Evolutionary conservation across 305 asterid genomes (phyloP).

Genomic region (Vinca major): DNA sequence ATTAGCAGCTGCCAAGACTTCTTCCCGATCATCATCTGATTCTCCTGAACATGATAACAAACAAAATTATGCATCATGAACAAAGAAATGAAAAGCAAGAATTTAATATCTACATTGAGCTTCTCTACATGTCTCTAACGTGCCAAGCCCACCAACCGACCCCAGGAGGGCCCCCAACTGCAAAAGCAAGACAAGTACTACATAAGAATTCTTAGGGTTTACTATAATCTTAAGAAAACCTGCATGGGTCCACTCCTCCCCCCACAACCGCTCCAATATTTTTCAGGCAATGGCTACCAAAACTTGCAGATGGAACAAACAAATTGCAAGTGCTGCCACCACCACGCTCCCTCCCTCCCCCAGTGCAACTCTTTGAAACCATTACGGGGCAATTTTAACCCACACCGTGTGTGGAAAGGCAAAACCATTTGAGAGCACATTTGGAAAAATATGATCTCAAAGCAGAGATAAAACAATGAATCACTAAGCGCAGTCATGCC

Average conservation of each 20-base stretch:
- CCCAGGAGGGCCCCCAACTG: background rate
- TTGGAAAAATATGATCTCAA: background rate
- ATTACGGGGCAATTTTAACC: background rate
- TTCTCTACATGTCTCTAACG: background rate
- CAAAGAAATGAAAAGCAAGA: background rate
- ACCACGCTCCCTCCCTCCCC: background rate
- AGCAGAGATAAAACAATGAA: background rate
- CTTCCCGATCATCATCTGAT: conserved; percentile 86
- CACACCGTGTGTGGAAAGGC: background rate
- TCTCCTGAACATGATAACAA: conserved; percentile 49
- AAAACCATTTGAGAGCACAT: background rate
- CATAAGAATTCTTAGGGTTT: background rate
- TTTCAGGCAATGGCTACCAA: background rate
- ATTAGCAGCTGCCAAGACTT: conserved; percentile 67
- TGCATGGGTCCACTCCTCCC: background rate
- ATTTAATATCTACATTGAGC: background rate
- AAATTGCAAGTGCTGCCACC: background rate
- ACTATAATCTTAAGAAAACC: background rate
- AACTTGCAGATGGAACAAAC: background rate
- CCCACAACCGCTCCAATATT: background rate
- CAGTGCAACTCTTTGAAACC: background rate
- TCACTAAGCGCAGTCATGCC: background rate
- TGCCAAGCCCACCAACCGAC: background rate
- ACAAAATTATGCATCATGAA: conserved; percentile 7
- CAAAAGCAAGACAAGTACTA: background rate